Evolutionary conservation across 2,329 filamentous ascomycete species (phyloP).

Genomic region (Aspergillus phoenicis): DNA sequence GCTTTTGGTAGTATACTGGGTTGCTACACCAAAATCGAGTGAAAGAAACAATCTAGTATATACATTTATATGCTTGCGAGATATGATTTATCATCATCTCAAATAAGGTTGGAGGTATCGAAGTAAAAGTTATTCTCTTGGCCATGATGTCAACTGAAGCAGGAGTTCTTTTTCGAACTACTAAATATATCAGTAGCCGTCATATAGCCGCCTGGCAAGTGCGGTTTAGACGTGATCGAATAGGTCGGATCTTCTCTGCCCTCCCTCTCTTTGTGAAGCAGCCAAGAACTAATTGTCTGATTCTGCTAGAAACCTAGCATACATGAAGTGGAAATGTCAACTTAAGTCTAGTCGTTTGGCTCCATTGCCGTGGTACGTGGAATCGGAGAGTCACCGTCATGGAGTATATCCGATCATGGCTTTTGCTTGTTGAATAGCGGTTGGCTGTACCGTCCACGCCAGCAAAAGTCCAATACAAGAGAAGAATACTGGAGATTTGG

Average conservation of each 20-base stretch:
- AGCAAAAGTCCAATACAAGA: conserved; percentile 7
- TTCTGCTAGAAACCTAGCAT: background rate
- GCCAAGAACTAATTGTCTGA: background rate
- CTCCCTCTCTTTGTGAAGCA: background rate
- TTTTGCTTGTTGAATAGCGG: background rate
- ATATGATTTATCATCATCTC: too few relatives aligned
- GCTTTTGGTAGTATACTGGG: too few relatives aligned
- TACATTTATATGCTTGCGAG: too few relatives aligned
- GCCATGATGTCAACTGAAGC: too few relatives aligned
- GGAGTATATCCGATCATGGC: conserved; percentile 10
- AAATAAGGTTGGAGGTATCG: too few relatives aligned
- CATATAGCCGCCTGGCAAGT: too few relatives aligned
- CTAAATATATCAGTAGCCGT: too few relatives aligned
- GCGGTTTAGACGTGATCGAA: too few relatives aligned
- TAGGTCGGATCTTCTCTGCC: background rate
- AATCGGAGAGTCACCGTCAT: conserved; percentile 12
- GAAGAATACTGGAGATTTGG: conserved; percentile 7
- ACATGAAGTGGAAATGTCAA: conserved; percentile 6
- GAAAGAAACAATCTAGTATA: too few relatives aligned
- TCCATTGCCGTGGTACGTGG: background rate
- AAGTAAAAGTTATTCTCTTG: too few relatives aligned
- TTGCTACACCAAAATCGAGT: too few relatives aligned
- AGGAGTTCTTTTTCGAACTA: too few relatives aligned
- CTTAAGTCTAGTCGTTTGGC: background rate
- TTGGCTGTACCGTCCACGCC: conserved; percentile 2